Percentiles rank a stretch among this genome's conserved stretches.
Evolutionary conservation across 2,329 filamentous ascomycete genomes (phyloP).

Genomic region (Fusarium xyrophilum): DNA sequence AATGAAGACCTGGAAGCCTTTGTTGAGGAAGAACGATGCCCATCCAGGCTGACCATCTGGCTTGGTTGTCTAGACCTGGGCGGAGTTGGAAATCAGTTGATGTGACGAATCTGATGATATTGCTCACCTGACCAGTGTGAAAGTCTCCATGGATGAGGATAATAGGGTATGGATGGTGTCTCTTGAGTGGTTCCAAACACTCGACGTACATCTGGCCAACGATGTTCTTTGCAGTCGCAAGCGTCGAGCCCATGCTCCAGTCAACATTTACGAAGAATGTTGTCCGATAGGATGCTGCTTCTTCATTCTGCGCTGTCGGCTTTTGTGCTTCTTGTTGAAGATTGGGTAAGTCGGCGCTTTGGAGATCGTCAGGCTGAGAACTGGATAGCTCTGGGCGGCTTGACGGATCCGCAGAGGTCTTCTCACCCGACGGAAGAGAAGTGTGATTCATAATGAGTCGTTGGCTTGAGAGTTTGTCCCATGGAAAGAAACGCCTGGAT

Average conservation of each 20-base stretch:
- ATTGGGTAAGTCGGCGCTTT: neutral
- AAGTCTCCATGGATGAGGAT: slow-evolving; percentile 49
- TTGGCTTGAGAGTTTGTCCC: neutral
- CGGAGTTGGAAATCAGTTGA: neutral
- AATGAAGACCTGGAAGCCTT: slow-evolving; percentile 53
- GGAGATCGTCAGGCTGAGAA: neutral
- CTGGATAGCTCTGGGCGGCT: neutral
- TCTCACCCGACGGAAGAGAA: neutral
- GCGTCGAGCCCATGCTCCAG: slow-evolving; percentile 25
- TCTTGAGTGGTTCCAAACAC: slow-evolving; percentile 33
- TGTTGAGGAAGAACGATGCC: slow-evolving; percentile 52
- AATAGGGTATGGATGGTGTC: slow-evolving; percentile 36
- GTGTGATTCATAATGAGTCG: neutral
- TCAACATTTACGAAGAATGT: slow-evolving; percentile 41
- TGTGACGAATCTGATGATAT: accelerated
- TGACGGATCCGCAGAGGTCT: neutral
- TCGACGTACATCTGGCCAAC: slow-evolving; percentile 49
- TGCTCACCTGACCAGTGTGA: slow-evolving; percentile 45
- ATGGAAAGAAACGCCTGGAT: neutral
- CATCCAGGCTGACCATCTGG: slow-evolving; percentile 56
- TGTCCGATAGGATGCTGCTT: slow-evolving; percentile 22
- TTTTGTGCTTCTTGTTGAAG: neutral
- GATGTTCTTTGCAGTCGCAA: slow-evolving; percentile 23
- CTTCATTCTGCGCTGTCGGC: neutral
- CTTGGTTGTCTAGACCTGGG: slow-evolving; percentile 53